Evolutionary conservation across 148 eudicot genomes (phyloP), one percentile per base, ranked within the genome.

Genomic region (Tetragonia tetragonoides): DNA sequence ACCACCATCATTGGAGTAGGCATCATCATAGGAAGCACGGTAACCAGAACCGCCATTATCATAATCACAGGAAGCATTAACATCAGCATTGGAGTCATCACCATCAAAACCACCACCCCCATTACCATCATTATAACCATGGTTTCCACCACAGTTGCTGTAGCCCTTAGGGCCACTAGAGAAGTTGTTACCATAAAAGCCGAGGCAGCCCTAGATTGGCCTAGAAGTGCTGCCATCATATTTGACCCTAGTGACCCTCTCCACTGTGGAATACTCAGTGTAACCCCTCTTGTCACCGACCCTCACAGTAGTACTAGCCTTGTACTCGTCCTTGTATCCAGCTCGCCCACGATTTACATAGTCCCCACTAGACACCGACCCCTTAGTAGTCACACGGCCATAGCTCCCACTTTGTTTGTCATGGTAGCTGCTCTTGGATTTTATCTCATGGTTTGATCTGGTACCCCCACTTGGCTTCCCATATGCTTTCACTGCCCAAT

Each of bases 251-350:
- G 78, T 78, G 34, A 73, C 66, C 68, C 42, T 77, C 75, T 81
- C 78, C 12, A 77, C 64, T 56, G 38, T 66, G 37, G 9, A 47
- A 38, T 81, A 77, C 70, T 81, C 84, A 16, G 78, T 81, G 70
- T 72, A 81, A 4, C 84, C 84, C 0, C 37, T 4, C 21, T 81
- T 77, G 78, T 77, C 81, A 14, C 77, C 74, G 14, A 81, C 80
- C 44, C 65, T 39, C 14, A 42, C 68, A 74, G 68, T 61, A 5
- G 77, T 42, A 68, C 77, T 61, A 12, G 39, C 1, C 68, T 74
- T 41, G 40, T 40, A 62, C 56, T 61, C 77, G 6, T 74, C 28
- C 68, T 74, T 74, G 56, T 74, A 61, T 5, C 68, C 77, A n/a
- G 2, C 53, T 73, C n/a, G 40, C 5, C 68, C 57, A 24, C 38